Percentiles rank a stretch among this genome's conserved stretches.
Conservation (phyloP, 805 yeast genomes). For the Saccharomycopsis guyanensis region DNA sequence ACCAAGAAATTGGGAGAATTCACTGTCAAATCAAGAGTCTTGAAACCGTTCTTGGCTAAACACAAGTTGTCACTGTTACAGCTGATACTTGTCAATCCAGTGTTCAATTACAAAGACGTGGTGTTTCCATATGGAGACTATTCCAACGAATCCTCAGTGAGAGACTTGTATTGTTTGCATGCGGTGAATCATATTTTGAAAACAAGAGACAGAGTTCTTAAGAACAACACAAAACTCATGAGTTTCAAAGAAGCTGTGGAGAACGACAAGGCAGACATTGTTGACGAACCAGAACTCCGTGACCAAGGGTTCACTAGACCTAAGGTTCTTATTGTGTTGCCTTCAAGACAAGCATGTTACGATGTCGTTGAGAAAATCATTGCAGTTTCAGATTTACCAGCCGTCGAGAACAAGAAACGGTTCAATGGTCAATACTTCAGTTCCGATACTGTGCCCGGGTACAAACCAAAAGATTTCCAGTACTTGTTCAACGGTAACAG, state of each 20-base stretch:
- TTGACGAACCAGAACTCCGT: slow-evolving; percentile 49
- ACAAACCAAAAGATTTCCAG: slow-evolving; percentile 79
- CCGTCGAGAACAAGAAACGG: slow-evolving; percentile 73
- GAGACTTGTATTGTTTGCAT: slow-evolving; percentile 62
- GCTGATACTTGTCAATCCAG: slow-evolving; percentile 46
- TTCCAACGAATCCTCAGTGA: slow-evolving; percentile 45
- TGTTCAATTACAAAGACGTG: slow-evolving; percentile 69
- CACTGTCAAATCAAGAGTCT: slow-evolving; percentile 39
- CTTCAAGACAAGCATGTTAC: slow-evolving; percentile 75
- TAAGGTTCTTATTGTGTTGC: slow-evolving; percentile 71
- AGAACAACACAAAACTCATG: slow-evolving; percentile 57
- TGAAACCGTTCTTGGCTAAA: slow-evolving; percentile 18
- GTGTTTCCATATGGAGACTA: slow-evolving; percentile 47
- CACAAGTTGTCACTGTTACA: slow-evolving; percentile 40
- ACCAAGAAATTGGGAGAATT: slow-evolving; percentile 17
- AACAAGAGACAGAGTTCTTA: slow-evolving; percentile 78
- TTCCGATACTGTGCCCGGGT: slow-evolving; percentile 31
- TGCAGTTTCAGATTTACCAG: slow-evolving; percentile 56
- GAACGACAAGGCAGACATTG: not conserved
- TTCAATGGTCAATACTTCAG: slow-evolving; percentile 63
- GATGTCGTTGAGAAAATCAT: slow-evolving; percentile 58
- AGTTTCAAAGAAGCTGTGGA: slow-evolving; percentile 33
- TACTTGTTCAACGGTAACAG: slow-evolving; percentile 80
- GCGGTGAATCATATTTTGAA: slow-evolving; percentile 75
- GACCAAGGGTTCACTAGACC: slow-evolving; percentile 98